Conservation (phyloP, 2,329 filamentous ascomycete genomes). For the Beauveria varroae region DNA sequence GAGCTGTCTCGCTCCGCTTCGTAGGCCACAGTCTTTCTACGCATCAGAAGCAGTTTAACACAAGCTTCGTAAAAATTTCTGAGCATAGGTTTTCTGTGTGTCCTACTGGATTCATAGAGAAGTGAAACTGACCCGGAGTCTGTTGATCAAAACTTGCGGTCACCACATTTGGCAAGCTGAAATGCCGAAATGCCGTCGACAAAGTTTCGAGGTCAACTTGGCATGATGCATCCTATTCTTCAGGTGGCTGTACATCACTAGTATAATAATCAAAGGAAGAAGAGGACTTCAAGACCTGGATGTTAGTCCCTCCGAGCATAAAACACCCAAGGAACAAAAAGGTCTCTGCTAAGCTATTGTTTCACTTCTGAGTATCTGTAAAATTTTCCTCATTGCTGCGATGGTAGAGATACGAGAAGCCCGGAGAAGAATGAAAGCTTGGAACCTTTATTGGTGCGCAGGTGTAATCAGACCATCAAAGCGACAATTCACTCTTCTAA, state of each 20-base stretch:
- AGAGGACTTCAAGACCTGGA: neutral
- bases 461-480: no score
- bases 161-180: neutral
- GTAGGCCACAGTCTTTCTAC: no score
- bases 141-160: neutral
- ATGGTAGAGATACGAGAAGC: no score
- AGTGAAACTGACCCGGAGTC: neutral
- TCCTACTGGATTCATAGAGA: neutral
- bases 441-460: no score
- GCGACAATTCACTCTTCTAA: no score
- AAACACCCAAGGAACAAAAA: neutral
- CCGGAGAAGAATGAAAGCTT: no score
- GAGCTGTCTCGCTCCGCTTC: no score
- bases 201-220: neutral
- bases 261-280: neutral
- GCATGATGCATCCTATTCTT: neutral
- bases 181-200: neutral
- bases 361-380: no score
- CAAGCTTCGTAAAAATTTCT: neutral
- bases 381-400: no score
- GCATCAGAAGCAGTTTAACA: no score
- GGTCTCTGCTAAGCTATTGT: no score
- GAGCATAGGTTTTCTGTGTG: neutral
- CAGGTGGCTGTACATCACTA: neutral
- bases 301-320: neutral